These are phyloP conservation scores for Neoscytalidium dimidiatum DNA, from an alignment of 2,329 filamentous ascomycete species.

Conservation along the genomic window DNA sequence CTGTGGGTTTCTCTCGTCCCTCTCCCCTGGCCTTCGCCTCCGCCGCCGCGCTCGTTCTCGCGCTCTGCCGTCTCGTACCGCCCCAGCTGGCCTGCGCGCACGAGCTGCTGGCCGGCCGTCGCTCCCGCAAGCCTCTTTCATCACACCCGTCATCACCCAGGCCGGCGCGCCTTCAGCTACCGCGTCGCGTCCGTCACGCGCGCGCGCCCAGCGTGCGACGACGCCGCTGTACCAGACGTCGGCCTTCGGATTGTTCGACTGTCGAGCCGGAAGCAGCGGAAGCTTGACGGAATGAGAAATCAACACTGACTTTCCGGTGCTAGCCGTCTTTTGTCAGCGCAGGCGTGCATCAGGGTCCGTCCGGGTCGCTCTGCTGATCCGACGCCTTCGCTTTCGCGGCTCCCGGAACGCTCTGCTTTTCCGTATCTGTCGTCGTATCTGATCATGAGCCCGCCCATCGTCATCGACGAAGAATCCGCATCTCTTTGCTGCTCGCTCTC, in stretches of 20 bases:
- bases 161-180: neutral
- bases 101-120: neutral
- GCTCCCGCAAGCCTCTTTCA: neutral
- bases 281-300: neutral
- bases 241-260: neutral
- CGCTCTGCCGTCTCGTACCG: neutral
- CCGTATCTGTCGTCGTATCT: neutral
- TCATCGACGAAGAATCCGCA: neutral
- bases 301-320: neutral
- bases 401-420: neutral
- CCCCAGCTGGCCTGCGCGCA: neutral
- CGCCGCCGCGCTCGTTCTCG: no score
- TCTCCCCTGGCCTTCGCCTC: no score
- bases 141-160: neutral
- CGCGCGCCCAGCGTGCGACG: neutral
- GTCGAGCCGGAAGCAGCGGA: neutral
- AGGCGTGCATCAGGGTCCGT: neutral
- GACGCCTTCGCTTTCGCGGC: neutral
- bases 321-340: neutral
- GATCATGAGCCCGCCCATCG: neutral
- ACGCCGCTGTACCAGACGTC: neutral
- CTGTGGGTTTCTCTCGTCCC: no score
- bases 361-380: neutral
- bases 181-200: conserved; percentile 1
- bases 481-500: neutral